Base-by-base conservation (phyloP, 805 yeast genomes). In the Candida adriatica region DNA sequence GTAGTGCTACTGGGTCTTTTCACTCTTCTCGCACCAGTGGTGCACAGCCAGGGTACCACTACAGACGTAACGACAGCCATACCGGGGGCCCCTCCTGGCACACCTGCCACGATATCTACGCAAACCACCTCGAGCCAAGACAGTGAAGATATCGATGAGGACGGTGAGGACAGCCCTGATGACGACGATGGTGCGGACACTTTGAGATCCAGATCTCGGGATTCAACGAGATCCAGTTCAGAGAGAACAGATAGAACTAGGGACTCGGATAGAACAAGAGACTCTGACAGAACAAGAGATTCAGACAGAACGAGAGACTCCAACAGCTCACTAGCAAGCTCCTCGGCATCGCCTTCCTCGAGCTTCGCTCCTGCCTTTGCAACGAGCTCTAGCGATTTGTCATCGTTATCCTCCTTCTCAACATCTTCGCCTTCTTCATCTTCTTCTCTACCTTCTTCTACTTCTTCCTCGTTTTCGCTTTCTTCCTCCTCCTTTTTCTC, bases 401-500 rank as follows among this genome's bases (percentile, higher is more conserved):
- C 27, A 16, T 29, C 27, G 13, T 22, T 27, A 25, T 5, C 10
- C 27, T 16, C 19, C 6, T 25, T 19, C n/a, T 9, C 21, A 6
- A 21, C 32, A 9, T 16, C 29, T 8, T 19, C 29, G 18, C 30
- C 34, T 23, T 11, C 28, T 16, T n/a, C 21, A 6, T 23, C 33
- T 9, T 18, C 30, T 7, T 16, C 27, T 16, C 29, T 31, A 24
- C 29, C 39, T 6, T 32, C 38, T 16, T 16, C 31, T n/a, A 28
- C 35, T 27, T 15, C 29, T 17, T 15, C 20, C n/a, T 19, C 16
- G 13, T 6, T 13, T 16, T 26, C 29, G 6, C 10, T 16, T 10
- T 16, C 31, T 18, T 21, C 18, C 4, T 31, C 25, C 6, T 16
- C 24, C 6, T 14, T 29, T 16, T 20, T 26, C 11, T 13, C 27